These are phyloP conservation scores for Antarctomyces pellizariae DNA, from an alignment of 495 filamentous ascomycete species.

Conservation along the genomic window DNA sequence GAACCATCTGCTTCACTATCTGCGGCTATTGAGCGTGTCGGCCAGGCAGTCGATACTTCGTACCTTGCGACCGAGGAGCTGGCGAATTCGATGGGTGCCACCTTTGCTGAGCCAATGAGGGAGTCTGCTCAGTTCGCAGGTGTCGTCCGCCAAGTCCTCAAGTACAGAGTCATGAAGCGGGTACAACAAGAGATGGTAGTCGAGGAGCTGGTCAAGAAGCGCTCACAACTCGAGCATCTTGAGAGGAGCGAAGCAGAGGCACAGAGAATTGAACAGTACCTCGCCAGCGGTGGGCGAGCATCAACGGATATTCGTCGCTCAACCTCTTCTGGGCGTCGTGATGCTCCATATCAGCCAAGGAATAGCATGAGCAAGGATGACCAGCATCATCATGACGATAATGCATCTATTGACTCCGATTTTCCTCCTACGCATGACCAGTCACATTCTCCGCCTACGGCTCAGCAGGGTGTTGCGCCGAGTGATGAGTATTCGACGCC, in stretches of 20 bases:
- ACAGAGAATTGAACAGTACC: constrained; percentile 75
- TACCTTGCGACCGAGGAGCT: constrained; percentile 91
- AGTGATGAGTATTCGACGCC: constrained; percentile 14
- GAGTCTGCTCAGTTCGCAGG: constrained; percentile 94
- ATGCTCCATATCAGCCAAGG: constrained; percentile 14
- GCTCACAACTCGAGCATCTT: constrained; percentile 49
- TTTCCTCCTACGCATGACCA: constrained; percentile 81
- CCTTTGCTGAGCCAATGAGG: constrained; percentile 89
- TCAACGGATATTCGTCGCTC: constrained; percentile 33
- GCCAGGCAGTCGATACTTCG: constrained; percentile 85
- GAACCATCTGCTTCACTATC: constrained; percentile 72
- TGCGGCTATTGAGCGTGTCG: constrained; percentile 82
- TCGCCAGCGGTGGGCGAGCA: constrained; percentile 39
- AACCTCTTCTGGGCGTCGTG: constrained; percentile 28
- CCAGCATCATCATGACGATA: too few species aligned
- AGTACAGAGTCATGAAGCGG: constrained; percentile 75
- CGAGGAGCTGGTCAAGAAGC: constrained; percentile 72
- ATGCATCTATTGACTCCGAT: constrained; percentile 74
- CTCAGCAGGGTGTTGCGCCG: constrained; percentile 31
- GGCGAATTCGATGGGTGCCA: constrained; percentile 56
- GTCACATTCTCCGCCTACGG: constrained; percentile 30
- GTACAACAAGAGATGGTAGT: constrained; percentile 94
- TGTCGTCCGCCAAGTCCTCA: constrained; percentile 66
- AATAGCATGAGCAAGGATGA: constrained; percentile 18
- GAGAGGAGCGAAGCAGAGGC: constrained; percentile 83